Evolutionary conservation across 495 filamentous ascomycete species (phyloP), one percentile per base, ranked within the genome.

Genomic region (Tetracladium setigerum): DNA sequence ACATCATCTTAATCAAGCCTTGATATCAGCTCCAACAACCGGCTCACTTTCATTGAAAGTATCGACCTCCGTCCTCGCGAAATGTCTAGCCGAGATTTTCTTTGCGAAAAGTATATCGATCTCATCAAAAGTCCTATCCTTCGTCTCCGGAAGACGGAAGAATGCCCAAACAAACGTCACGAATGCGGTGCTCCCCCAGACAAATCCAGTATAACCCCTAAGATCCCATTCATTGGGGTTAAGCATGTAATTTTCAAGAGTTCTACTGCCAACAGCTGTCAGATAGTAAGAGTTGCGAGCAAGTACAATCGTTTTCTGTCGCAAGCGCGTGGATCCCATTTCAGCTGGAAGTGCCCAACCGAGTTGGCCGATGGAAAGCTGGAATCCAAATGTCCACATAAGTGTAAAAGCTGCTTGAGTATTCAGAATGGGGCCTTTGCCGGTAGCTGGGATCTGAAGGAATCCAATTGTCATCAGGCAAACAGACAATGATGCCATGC

Each of bases 121-220:
- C 60, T 88, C 84, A 6, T 81, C 82, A 53, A 82, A 88, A 0
- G 80, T 76, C 31, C 82, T 73, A 11, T 82, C 84, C 3, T 67
- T 64, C 0, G 84, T 83, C 52, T 88, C 84, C 0, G 84, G 84
- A 1, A 88, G 73, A 13, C 84, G 77, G 70, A 87, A 86, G 63
- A 75, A 87, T 0, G 74, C 74, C 63, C 84, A 88, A 4, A 86
- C 61, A 46, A 86, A 73, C 62, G 78, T 85, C 18, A 79, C 62
- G 83, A 84, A 62, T 79, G 83, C 38, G 76, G 75, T 4, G 78
- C 81, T 13, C 73, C 27, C 5, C 12, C 81, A 89, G 67, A 88
- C 84, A 60, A 89, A 86, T 12, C 81, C 82, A 13, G 82, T 72
- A 50, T 49, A 75, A 83, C 52, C 82, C 83, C 44, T 74, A 64